Conservation (phyloP, 176 grass and related monocot genomes). For the Urochloa ruziziensis region DNA sequence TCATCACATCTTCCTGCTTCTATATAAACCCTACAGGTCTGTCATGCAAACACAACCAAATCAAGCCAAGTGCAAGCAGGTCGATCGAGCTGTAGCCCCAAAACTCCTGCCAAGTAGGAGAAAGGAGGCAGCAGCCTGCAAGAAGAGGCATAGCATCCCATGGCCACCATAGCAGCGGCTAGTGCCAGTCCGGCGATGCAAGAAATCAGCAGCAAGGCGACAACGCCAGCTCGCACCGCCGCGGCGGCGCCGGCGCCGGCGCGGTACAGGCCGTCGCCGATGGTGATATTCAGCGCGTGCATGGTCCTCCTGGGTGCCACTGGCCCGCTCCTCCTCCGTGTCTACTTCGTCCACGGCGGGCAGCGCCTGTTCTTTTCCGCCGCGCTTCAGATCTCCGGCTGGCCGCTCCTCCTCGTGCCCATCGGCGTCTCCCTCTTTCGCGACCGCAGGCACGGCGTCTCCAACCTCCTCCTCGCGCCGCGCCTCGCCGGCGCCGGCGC, state of each 20-base stretch:
- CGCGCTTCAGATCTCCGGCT: slow-evolving; percentile 53
- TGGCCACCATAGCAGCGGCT: slow-evolving; percentile 11
- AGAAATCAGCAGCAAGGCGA: background rate
- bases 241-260: background rate
- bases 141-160: background rate
- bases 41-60: slow-evolving; percentile 8
- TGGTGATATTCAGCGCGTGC: slow-evolving; percentile 48
- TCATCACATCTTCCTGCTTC: background rate
- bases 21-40: slow-evolving; percentile 22
- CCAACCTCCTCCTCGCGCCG: slow-evolving; percentile 33
- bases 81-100: background rate
- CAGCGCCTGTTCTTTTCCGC: slow-evolving; percentile 54
- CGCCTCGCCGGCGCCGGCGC: slow-evolving; percentile 35
- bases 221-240: background rate
- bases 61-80: background rate
- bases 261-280: slow-evolving; percentile 20
- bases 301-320: slow-evolving; percentile 59
- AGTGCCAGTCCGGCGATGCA: slow-evolving; percentile 26
- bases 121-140: background rate
- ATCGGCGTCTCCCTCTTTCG: slow-evolving; percentile 33
- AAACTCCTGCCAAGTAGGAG: no score
- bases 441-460: background rate
- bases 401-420: slow-evolving; percentile 63
- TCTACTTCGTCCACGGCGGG: slow-evolving; percentile 74
- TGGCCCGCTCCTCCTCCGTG: slow-evolving; percentile 58